Conservation (phyloP, 768 basidiomycete genomes). For the Lanmaoa rubissima region DNA sequence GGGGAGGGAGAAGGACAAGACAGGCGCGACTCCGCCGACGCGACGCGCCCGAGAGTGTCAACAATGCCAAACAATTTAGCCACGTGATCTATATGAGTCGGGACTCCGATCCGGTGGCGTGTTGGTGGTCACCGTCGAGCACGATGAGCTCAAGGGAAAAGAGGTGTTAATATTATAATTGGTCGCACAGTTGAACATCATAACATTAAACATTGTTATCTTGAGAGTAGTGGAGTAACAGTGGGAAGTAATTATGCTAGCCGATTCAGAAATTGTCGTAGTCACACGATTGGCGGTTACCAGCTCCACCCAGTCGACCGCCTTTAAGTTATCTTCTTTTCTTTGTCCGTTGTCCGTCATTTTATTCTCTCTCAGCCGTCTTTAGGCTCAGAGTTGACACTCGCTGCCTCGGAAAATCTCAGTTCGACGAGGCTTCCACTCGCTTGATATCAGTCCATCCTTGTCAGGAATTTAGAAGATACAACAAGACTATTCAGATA, state of each 20-base stretch:
- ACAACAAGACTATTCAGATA: conserved; percentile 13
- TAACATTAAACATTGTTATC: not conserved
- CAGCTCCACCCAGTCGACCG: conserved; percentile 2
- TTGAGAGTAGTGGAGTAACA: not conserved
- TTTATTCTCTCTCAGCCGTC: conserved; percentile 7
- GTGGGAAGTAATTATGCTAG: conserved; percentile 7
- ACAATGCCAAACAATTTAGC: conserved; percentile 23
- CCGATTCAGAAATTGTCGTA: conserved; percentile 11
- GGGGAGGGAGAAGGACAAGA: conserved; percentile 1
- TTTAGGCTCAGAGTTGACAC: conserved; percentile 8
- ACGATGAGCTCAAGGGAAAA: not conserved
- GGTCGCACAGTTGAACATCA: not conserved
- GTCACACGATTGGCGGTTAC: conserved; percentile 24
- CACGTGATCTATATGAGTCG: conserved; percentile 8
- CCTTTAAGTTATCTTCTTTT: conserved; percentile 3
- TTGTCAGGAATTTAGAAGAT: not conserved
- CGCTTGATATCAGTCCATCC: conserved; percentile 23
- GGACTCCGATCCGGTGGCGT: not conserved
- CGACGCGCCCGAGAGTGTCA: conserved; percentile 20
- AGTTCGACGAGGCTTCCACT: conserved; percentile 29
- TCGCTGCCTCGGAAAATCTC: conserved; percentile 23
- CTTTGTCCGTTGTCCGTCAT: not conserved
- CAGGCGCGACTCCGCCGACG: conserved; percentile 22
- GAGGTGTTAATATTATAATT: not conserved
- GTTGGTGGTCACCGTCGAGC: not conserved